phyloP scores from a whole-genome alignment of 2,329 filamentous ascomycete species.

The Cladosporium austrohemisphaericum region DNA sequence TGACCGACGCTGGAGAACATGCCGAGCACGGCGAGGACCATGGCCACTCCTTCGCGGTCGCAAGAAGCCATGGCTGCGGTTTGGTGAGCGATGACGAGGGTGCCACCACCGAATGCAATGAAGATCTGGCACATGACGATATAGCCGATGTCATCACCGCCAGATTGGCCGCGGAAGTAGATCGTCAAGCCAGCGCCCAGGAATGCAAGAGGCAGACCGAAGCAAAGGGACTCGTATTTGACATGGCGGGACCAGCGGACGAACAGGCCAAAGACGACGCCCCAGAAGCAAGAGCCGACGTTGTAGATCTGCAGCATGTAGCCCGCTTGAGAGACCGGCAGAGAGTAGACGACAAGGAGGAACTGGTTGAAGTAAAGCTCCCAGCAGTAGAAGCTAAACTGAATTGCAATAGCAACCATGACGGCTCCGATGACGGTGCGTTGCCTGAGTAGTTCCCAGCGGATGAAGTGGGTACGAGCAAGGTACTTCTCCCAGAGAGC shows the following conservation, averaged over 20 bases:
- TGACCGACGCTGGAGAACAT: conserved; percentile 38
- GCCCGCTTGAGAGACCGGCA: conserved; percentile 26
- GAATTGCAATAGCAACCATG: conserved; percentile 40
- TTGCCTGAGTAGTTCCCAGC: conserved; percentile 47
- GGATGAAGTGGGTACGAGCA: conserved; percentile 40
- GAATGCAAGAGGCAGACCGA: conserved; percentile 35
- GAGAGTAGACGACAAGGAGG: conserved; percentile 38
- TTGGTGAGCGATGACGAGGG: conserved; percentile 56
- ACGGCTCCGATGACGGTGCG: conserved; percentile 52
- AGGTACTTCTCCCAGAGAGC: conserved; percentile 39
- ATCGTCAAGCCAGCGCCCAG: conserved; percentile 32
- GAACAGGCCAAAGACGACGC: conserved; percentile 44
- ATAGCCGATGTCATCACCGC: conserved; percentile 42
- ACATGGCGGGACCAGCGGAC: conserved; percentile 48
- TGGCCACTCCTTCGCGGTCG: conserved; percentile 25
- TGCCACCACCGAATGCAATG: conserved; percentile 50
- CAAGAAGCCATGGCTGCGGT: conserved; percentile 56
- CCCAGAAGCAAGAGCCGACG: conserved; percentile 42
- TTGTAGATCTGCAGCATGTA: conserved; percentile 35
- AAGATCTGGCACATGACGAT: conserved; percentile 53
- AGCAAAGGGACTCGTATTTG: conserved; percentile 42
- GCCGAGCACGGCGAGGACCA: conserved; percentile 24
- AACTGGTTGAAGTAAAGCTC: conserved; percentile 40
- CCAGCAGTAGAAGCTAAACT: conserved; percentile 35
- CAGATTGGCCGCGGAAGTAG: conserved; percentile 30